Evolutionary conservation across 1,284 basidiomycete genomes (phyloP), one percentile per base, ranked within the genome.

Genomic region (Sporisorium reilianum): DNA sequence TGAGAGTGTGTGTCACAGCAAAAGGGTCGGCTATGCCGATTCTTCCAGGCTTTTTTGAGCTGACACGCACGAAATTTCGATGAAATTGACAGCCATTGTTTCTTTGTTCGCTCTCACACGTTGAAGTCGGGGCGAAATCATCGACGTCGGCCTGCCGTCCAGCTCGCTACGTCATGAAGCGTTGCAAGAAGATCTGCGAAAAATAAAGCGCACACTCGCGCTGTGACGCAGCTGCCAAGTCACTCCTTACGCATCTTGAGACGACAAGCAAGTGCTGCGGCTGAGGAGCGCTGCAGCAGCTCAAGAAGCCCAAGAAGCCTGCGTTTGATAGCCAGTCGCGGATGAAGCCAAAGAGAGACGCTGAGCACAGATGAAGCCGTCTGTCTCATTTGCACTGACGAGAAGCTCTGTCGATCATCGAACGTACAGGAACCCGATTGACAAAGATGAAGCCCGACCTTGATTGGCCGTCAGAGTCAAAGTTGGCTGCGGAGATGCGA

Each of bases 41-140:
- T n/a, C 26, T n/a, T 30, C 45, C 14, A n/a, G n/a, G 23, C 16
- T 26, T 14, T 49, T 26, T 28, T 30, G 26, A 32, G n/a, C 28
- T 48, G 30, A 50, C 20, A 51, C 50, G 50, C 50, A 51, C 50
- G 50, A 51, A 51, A 51, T 40, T 23, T 51, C 50, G 34, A 51
- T 5, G 20, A 41, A 20, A 40, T 25, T 26, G 18, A 18, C 16
- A 1, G 5, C 10, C 2, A 25, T 23, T 34, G 12, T 18, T 38
- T 12, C 20, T 5, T 25, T 26, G 14, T 2, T 18, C 46, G 46
- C 22, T 51, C 50, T 51, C 22, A 51, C 50, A 51, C 2, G 23
- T 4, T 51, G 42, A 46, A 30, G 18, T 38, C 16, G 36, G 28
- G n/a, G 10, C 20, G 36, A 50, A 50, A 50, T 26, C 16, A 11